Evolutionary conservation across 768 basidiomycete genomes (phyloP).

Genomic region (Tremella yokohamensis): DNA sequence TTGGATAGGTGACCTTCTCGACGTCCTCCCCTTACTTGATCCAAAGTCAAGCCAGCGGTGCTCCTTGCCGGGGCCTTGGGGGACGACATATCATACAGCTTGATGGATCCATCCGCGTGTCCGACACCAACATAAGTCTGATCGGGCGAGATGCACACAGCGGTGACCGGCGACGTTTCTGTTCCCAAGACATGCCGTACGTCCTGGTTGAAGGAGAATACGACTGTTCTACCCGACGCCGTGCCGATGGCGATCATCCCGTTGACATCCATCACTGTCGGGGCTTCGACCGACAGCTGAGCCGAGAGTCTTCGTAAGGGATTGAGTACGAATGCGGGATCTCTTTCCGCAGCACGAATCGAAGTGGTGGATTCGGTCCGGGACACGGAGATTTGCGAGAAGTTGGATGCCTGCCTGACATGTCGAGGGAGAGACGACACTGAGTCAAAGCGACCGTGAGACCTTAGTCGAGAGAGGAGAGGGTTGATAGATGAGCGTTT

Average conservation of each 20-base stretch:
- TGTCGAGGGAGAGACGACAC: slow-evolving; percentile 33
- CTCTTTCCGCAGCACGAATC: background rate
- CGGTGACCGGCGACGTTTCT: slow-evolving; percentile 58
- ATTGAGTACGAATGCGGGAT: slow-evolving; percentile 40
- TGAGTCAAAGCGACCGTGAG: slow-evolving; percentile 32
- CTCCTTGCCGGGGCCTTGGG: slow-evolving; percentile 63
- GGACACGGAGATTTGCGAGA: slow-evolving; percentile 34
- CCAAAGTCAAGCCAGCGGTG: slow-evolving; percentile 55
- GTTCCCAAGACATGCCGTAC: slow-evolving; percentile 74
- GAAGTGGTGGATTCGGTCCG: slow-evolving; percentile 18
- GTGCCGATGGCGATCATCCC: slow-evolving; percentile 88
- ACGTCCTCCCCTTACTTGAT: slow-evolving; percentile 62
- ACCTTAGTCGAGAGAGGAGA: slow-evolving; percentile 49
- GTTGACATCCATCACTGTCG: slow-evolving; percentile 77
- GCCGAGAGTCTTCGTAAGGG: slow-evolving; percentile 33
- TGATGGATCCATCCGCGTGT: slow-evolving; percentile 76
- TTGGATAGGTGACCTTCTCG: slow-evolving; percentile 73
- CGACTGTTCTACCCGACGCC: slow-evolving; percentile 67
- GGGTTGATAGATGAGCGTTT: slow-evolving; percentile 11
- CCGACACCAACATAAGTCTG: slow-evolving; percentile 89
- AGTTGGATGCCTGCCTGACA: slow-evolving; percentile 24
- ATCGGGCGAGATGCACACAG: slow-evolving; percentile 80
- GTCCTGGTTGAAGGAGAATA: slow-evolving; percentile 88
- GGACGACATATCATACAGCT: slow-evolving; percentile 74
- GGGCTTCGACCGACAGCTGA: slow-evolving; percentile 55